phyloP scores from a whole-genome alignment of 2,329 filamentous ascomycete species.

The Xylariaceae sp. region DNA sequence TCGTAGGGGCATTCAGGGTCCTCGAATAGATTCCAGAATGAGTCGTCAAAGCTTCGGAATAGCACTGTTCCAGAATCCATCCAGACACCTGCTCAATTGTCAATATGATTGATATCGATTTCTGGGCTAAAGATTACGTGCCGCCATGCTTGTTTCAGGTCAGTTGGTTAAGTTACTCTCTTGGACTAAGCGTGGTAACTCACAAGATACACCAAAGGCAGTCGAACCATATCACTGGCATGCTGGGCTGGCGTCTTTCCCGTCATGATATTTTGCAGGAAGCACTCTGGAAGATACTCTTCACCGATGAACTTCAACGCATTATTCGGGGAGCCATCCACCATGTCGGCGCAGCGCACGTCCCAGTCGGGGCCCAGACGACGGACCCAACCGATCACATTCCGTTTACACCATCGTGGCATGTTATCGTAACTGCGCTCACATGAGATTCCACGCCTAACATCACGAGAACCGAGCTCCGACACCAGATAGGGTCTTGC shows the following conservation, averaged over 20 bases:
- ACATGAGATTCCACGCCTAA: too few species aligned
- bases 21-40: constrained; percentile 3
- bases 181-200: neutral
- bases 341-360: constrained; percentile 7
- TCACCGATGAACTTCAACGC: constrained; percentile 3
- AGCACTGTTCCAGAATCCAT: constrained; percentile 3
- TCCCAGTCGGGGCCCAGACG: constrained; percentile 7
- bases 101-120: neutral
- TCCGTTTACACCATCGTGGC: neutral
- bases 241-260: neutral
- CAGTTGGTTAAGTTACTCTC: neutral
- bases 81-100: constrained; percentile 2
- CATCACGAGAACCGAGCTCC: too few species aligned
- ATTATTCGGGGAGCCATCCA: constrained; percentile 6
- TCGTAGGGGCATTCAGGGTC: constrained; percentile 4
- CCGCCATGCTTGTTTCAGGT: neutral
- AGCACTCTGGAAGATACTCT: constrained; percentile 5
- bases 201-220: constrained; percentile 7
- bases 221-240: constrained; percentile 4
- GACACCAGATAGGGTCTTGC: too few species aligned
- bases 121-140: neutral
- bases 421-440: neutral
- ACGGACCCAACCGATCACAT: constrained; percentile 2
- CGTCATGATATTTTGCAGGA: constrained; percentile 1
- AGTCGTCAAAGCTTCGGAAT: constrained; percentile 4